These are phyloP conservation scores for Skeletonema potamos DNA, from an alignment of 108 stramenopile genomes.

Conservation along the genomic window DNA sequence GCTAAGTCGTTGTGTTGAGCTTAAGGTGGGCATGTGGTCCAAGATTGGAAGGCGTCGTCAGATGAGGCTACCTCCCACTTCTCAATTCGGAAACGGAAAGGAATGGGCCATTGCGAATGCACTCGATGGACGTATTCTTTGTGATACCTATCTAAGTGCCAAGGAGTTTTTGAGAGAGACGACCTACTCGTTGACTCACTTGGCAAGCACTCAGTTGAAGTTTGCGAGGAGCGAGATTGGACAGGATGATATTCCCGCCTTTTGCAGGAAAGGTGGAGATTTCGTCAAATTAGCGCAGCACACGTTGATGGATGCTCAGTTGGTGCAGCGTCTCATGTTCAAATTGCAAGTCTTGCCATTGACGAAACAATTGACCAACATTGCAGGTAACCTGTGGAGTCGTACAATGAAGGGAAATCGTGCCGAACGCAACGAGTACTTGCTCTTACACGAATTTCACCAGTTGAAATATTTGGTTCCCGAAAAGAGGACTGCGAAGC, in stretches of 20 bases:
- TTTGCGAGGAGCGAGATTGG: conserved; percentile 82
- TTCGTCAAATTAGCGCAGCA: conserved; percentile 87
- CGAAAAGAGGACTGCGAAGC: conserved; percentile 72
- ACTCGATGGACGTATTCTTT: conserved; percentile 90
- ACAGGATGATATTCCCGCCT: conserved; percentile 90
- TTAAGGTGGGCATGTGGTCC: conserved; percentile 91
- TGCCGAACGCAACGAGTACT: conserved; percentile 99
- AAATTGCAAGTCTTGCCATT: conserved; percentile 96
- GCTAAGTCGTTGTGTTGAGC: conserved; percentile 83
- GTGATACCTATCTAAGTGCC: conserved; percentile 94
- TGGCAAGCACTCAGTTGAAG: conserved; percentile 85
- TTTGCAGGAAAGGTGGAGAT: conserved; percentile 65
- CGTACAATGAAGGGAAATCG: conserved; percentile 94
- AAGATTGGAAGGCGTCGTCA: conserved; percentile 92
- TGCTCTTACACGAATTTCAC: conserved; percentile 99
- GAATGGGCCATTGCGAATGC: conserved; percentile 81
- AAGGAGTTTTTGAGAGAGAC: conserved; percentile 95
- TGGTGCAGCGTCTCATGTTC: conserved; percentile 92
- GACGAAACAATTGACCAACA: conserved; percentile 95
- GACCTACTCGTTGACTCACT: conserved; percentile 89
- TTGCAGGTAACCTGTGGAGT: conserved; percentile 96
- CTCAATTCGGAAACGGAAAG: conserved; percentile 66
- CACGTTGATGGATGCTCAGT: conserved; percentile 89
- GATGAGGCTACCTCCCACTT: conserved; percentile 63
- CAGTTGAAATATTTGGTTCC: conserved; percentile 93